Evolutionary conservation across 2,329 filamentous ascomycete species (phyloP), one percentile per base, ranked within the genome.

Genomic region (Exophiala aquamarina): DNA sequence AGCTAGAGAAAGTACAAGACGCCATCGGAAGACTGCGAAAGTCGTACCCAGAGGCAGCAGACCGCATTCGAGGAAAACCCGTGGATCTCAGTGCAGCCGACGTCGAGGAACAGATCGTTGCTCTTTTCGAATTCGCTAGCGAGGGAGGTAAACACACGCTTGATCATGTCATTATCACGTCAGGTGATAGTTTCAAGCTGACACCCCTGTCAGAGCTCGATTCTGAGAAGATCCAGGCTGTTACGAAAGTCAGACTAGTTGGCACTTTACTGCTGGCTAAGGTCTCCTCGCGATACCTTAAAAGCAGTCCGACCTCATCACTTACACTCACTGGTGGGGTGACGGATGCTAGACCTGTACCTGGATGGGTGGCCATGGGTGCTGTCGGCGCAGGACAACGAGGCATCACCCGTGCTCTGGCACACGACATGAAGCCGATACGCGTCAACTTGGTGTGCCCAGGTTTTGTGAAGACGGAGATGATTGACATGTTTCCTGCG

Each of bases 281-380:
- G 55, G 54, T 68, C 3, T 47, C 38, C 6, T 10, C 14, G 8
- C 5, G 13, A 2, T 18, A 47, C 19, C 17, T 54, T 17, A 46
- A 26, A 9, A 65, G 66, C 11, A 58, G 69, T n/a, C n/a, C n/a
- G n/a, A n/a, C n/a, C n/a, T n/a, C n/a, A n/a, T n/a, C n/a, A n/a
- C n/a, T 83, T 46, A 81, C 70, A 6, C 60, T 84, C 15, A 84
- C 81, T 0, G 75, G 73, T 2, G 81, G 80, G 4, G 59, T 64
- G 2, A 69, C 76, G 4, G 65, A 68, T 8, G 69, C 78, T 56
- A 70, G 70, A n/a, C 81, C 81, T 0, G 59, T 66, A 0, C 67
- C 72, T 0, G 67, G 74, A 15, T 43, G 14, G 20, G 81, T 76
- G 75, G 64, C 65, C 3, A 64, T 79, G 8, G 54, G 78, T 1